Evolutionary conservation across 2,329 filamentous ascomycete genomes (phyloP), one percentile per base, ranked within the genome.

Genomic region (Ceratocystis destructans): DNA sequence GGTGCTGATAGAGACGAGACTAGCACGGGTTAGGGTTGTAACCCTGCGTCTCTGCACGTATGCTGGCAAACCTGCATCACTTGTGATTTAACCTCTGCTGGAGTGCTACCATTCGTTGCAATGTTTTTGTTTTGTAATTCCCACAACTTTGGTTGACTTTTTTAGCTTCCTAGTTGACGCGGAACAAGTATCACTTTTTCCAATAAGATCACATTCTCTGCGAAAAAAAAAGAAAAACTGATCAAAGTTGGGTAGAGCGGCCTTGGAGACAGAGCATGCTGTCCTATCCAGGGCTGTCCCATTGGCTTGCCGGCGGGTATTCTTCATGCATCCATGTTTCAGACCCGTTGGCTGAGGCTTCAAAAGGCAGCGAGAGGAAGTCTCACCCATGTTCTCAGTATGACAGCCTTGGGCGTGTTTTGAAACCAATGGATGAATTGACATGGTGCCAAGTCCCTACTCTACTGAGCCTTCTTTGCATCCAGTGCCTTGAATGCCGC

Each of bases 401-500:
- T n/a, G 53, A 17, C 53, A 6, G 53, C 20, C 22, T 41, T 55
- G n/a, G 1, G 12, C 44, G 10, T 48, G 25, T n/a, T 71, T 77
- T 77, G 46, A 68, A 67, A 45, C 41, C 31, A 57, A 55, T 41
- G 65, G 8, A 55, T 22, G 53, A 20, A 28, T 53, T 59, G 53
- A 17, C 53, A 57, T 17, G 15, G 25, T 31, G 28, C 8, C 53
- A 59, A n/a, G 33, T 33, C 6, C 6, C 33, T 31, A 15, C 53
- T 33, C 53, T 64, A 66, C 50, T 64, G 62, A 33, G 28, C 28
- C 62, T 66, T 68, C 70, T 74, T 76, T 46, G 69, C 69, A 17
- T 70, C 70, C 44, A 72, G 68, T n/a, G 72, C 71, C 66, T 73
- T 74, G 70, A 85, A 81, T 0, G 83, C 83, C 65, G 79, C 75